Evolutionary conservation across 306 rosid species (phyloP).

Genomic region (Acacia crassicarpa): DNA sequence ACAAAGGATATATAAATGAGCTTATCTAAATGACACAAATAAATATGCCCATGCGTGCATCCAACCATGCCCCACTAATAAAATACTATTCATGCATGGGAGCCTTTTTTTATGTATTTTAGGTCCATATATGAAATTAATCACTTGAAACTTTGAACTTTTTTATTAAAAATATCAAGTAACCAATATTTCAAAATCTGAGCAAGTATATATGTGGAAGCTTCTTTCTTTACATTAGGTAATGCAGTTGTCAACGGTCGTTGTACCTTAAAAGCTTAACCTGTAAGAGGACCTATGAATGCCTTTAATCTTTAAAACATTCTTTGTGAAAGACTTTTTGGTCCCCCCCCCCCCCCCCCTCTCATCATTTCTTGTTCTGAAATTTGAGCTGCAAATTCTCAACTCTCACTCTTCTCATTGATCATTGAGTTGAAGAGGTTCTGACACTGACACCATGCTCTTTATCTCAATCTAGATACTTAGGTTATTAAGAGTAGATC

Average conservation of each 20-base stretch:
- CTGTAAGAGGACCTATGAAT: not conserved
- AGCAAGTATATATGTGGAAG: constrained; percentile 10
- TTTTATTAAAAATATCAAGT: not conserved
- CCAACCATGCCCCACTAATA: not conserved
- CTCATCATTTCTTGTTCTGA: not conserved
- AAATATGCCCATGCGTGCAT: not conserved
- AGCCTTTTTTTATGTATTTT: not conserved
- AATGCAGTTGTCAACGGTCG: not conserved
- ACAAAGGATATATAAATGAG: not conserved
- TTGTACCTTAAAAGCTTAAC: not conserved
- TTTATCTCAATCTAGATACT: not conserved
- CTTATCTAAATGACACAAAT: not conserved
- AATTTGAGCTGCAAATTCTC: not conserved
- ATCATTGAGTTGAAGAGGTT: not conserved
- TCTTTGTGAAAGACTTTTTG: not conserved
- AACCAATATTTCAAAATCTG: not conserved
- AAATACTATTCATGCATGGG: not conserved
- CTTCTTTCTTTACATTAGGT: not conserved
- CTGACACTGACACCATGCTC: not conserved
- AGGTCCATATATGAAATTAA: not conserved
- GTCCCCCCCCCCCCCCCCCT: too few relatives aligned
- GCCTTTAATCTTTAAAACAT: not conserved
- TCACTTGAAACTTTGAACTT: not conserved
- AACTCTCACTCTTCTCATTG: not conserved
- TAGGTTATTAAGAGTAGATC: not conserved